These are phyloP conservation scores for Voacanga thouarsii DNA, from an alignment of 257 asterid genomes.

Conservation along the genomic window DNA sequence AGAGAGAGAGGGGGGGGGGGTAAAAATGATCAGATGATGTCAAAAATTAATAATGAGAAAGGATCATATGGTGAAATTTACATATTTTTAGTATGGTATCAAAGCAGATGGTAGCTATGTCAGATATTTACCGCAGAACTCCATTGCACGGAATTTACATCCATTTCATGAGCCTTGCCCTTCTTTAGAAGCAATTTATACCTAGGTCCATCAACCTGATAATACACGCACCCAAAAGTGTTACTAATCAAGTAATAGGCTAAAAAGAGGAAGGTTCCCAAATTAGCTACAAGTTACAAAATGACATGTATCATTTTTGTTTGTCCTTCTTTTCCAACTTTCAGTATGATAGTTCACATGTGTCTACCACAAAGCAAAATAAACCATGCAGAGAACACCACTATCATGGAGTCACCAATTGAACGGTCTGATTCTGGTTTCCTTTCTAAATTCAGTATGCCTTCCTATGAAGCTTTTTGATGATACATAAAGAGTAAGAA, in stretches of 20 bases:
- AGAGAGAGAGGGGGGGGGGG: too few species aligned
- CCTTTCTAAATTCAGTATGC: too few species aligned
- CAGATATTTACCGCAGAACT: conserved; percentile 55
- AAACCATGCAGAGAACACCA: too few species aligned
- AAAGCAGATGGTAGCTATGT: not conserved
- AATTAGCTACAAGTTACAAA: not conserved
- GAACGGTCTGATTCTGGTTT: not conserved
- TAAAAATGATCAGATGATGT: not conserved
- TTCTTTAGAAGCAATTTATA: conserved; percentile 71
- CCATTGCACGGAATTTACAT: conserved; percentile 86
- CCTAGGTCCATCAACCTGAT: conserved; percentile 60
- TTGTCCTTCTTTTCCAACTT: not conserved
- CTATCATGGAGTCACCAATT: not conserved
- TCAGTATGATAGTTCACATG: too few species aligned
- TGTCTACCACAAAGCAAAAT: too few species aligned
- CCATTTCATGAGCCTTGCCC: conserved; percentile 90
- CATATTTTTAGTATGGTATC: not conserved
- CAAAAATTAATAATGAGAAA: not conserved
- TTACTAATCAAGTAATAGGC: not conserved
- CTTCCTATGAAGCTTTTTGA: too few species aligned
- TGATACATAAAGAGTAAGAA: too few species aligned
- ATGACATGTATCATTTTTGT: not conserved
- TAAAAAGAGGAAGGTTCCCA: not conserved
- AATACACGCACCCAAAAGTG: conserved; percentile 3
- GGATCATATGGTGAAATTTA: not conserved